Evolutionary conservation across 2,329 filamentous ascomycete species (phyloP).

Genomic region (Conoideocrella luteorostrata): DNA sequence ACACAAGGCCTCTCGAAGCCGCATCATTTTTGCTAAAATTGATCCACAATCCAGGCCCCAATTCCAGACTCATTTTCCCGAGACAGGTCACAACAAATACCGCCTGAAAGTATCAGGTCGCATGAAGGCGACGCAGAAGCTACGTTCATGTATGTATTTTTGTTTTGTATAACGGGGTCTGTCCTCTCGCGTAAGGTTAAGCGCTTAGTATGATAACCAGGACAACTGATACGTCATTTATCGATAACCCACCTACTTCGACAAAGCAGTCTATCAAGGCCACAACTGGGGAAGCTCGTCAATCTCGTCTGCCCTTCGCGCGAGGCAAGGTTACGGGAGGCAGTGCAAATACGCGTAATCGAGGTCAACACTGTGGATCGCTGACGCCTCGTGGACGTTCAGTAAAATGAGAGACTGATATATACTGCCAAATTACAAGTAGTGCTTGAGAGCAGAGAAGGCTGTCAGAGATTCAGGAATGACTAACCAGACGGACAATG

Average conservation of each 20-base stretch:
- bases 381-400: constrained; percentile 40
- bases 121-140: constrained; percentile 56
- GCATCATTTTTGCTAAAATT: background rate
- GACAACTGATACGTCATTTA: constrained; percentile 86
- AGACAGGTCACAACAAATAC: constrained; percentile 51
- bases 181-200: constrained; percentile 10
- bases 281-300: constrained; percentile 33
- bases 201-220: constrained; percentile 33
- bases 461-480: too few relatives aligned
- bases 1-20: too few relatives aligned
- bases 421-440: too few relatives aligned
- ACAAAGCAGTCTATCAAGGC: constrained; percentile 44
- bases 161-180: background rate
- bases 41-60: constrained; percentile 53
- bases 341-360: constrained; percentile 19
- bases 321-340: constrained; percentile 32
- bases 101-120: constrained; percentile 21
- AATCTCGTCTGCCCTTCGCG: constrained; percentile 42
- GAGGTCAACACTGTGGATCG: constrained; percentile 39
- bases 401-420: constrained; percentile 34
- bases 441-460: too few relatives aligned
- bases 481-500: too few relatives aligned
- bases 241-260: constrained; percentile 69
- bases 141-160: constrained; percentile 67
- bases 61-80: constrained; percentile 75